Evolutionary conservation across 2,329 filamentous ascomycete genomes (phyloP), one percentile per base, ranked within the genome.

Genomic region (Lecanicillium sp.): DNA sequence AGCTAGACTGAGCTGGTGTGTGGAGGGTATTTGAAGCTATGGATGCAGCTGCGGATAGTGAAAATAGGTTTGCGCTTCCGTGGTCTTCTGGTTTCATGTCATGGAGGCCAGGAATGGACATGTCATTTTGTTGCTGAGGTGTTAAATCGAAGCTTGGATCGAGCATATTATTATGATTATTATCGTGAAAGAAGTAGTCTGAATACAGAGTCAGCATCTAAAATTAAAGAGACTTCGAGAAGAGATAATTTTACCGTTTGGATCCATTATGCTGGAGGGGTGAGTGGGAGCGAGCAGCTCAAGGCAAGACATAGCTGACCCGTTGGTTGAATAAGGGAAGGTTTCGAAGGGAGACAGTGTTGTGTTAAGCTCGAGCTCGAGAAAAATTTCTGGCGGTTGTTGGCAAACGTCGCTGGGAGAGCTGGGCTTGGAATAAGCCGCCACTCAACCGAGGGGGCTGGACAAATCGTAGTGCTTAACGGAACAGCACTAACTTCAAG

Each of bases 251-350:
- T 9, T 25, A 39, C 41, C 37, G 30, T 33, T 39, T 2, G 41
- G 41, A 18, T 43, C 36, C 41, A 43, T 43, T 20, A 28, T 36
- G n/a, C 32, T 36, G 3, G 41, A 33, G 9, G 41, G 37, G 27
- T 41, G 36, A 15, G 30, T 36, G 12, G 32, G 11, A 9, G 36
- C 36, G 18, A 43, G 38, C 25, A 43, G 29, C 29, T 39, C 41
- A 29, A 43, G 41, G 25, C 38, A 39, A 8, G 41, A 43, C 41
- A 43, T 43, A 25, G n/a, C 19, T 37, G 13, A 29, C 5, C 20
- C 12, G 11, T 35, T 9, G n/a, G 13, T 11, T 9, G 13, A 17
- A 20, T 27, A 31, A 5, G 29, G n/a, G n/a, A n/a, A n/a, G n/a
- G n/a, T n/a, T n/a, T n/a, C n/a, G n/a, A n/a, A 14, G 29, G 29